A percentile compares a stretch with the other conserved stretches of the same genome.
Conservation (phyloP, 2,329 filamentous ascomycete species). For the Acrodontium crateriforme region DNA sequence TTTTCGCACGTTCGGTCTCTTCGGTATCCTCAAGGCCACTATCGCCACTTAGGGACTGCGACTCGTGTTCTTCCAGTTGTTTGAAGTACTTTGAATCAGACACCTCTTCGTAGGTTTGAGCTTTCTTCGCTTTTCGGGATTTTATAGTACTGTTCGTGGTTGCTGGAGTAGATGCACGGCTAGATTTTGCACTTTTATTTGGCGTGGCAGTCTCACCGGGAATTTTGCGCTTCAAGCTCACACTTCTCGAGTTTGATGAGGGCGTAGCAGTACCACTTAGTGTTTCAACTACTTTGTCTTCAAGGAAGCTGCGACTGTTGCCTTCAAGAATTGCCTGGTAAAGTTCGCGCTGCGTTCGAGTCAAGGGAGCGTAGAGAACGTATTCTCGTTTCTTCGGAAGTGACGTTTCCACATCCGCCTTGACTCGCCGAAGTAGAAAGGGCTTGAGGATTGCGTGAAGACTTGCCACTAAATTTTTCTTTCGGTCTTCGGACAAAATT, state of each 20-base stretch:
- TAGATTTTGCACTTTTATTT: conserved; percentile 63
- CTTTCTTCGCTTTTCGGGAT: conserved; percentile 39
- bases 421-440: conserved; percentile 73
- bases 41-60: conserved; percentile 28
- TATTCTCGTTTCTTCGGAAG: conserved; percentile 97
- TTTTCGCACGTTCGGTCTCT: conserved; percentile 51
- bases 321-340: conserved; percentile 61
- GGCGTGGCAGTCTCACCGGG: conserved; percentile 29
- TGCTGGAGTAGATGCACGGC: conserved; percentile 58
- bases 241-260: conserved; percentile 27
- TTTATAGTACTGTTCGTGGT: conserved; percentile 35
- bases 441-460: conserved; percentile 90
- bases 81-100: conserved; percentile 77
- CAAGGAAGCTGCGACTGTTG: conserved; percentile 44
- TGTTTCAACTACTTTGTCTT: conserved; percentile 60
- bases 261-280: conserved; percentile 42
- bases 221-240: conserved; percentile 45
- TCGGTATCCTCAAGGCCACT: conserved; percentile 37
- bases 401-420: conserved; percentile 80
- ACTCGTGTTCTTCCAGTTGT: conserved; percentile 50
- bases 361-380: conserved; percentile 85
- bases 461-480: conserved; percentile 67
- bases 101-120: conserved; percentile 51
- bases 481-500: conserved; percentile 64
- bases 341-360: conserved; percentile 75